Percentiles rank a stretch among this genome's conserved stretches.
Evolutionary conservation across 225 moss, liverwort and hornwort species (phyloP).

Genomic region (Marchantia paleacea): DNA sequence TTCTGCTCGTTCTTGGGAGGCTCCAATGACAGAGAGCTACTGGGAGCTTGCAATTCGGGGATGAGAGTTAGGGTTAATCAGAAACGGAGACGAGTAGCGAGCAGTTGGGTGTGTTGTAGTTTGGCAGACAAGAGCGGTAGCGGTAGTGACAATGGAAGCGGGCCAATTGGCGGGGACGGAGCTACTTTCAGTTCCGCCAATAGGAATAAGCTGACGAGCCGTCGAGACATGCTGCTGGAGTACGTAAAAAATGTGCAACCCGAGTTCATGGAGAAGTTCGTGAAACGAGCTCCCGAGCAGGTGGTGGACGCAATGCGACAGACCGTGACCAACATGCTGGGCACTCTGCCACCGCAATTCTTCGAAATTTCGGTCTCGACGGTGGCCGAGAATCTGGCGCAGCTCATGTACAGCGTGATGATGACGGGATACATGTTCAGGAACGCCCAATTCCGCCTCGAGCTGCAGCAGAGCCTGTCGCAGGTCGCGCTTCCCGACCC

Average conservation of each 20-base stretch:
- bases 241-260: slow-evolving; percentile 97
- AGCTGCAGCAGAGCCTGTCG: slow-evolving; percentile 77
- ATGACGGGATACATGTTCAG: slow-evolving; percentile 99
- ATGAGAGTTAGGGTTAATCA: slow-evolving; percentile 22
- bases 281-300: slow-evolving; percentile 82
- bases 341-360: slow-evolving; percentile 93
- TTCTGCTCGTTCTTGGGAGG: background rate
- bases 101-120: background rate
- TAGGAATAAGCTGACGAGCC: slow-evolving; percentile 55
- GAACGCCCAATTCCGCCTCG: slow-evolving; percentile 88
- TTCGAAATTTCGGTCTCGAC: slow-evolving; percentile 92
- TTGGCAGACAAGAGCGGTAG: slow-evolving; percentile 10
- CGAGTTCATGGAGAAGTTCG: slow-evolving; percentile 91
- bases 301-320: slow-evolving; percentile 96
- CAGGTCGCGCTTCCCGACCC: slow-evolving; percentile 76
- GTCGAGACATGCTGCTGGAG: slow-evolving; percentile 89
- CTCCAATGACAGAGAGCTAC: background rate
- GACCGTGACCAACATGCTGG: slow-evolving; percentile 95
- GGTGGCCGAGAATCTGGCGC: slow-evolving; percentile 92
- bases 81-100: background rate
- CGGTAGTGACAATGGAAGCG: slow-evolving; percentile 14
- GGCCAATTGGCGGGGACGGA: slow-evolving; percentile 20
- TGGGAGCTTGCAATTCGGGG: background rate
- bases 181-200: slow-evolving; percentile 8
- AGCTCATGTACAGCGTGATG: slow-evolving; percentile 99